phyloP scores from a whole-genome alignment of 1,284 basidiomycete species.

The Pterulicium gracile region DNA sequence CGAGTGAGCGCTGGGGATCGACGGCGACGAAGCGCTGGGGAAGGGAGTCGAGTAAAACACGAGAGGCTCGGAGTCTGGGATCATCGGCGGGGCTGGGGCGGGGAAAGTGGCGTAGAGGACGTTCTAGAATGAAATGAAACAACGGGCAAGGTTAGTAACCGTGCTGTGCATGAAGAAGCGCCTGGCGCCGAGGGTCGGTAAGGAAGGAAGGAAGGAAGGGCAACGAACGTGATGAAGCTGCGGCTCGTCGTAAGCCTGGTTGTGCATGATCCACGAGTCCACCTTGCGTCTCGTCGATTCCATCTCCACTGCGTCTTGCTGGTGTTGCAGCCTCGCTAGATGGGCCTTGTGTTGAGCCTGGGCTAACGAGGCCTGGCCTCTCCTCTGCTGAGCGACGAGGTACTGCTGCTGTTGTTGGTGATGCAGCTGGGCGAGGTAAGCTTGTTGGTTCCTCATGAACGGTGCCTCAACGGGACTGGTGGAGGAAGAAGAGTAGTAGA shows the following conservation, averaged over 20 bases:
- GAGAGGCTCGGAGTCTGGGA: not conserved
- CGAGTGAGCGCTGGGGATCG: too few relatives aligned
- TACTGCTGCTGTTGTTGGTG: not conserved
- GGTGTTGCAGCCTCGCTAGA: not conserved
- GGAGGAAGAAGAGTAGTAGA: not conserved
- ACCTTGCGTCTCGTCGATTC: not conserved
- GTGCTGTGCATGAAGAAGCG: too few relatives aligned
- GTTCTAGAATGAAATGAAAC: not conserved
- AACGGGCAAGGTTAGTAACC: too few relatives aligned
- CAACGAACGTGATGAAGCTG: not conserved
- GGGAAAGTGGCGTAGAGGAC: not conserved
- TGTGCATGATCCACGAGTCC: not conserved
- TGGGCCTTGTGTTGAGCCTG: not conserved
- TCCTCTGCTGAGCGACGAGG: not conserved
- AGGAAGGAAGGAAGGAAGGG: not conserved
- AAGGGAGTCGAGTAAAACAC: not conserved
- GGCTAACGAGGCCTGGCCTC: not conserved
- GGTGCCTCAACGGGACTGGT: not conserved
- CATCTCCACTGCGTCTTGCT: too few relatives aligned
- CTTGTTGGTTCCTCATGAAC: not conserved
- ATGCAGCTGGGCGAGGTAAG: not conserved
- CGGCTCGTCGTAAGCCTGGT: not conserved
- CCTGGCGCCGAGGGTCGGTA: too few relatives aligned
- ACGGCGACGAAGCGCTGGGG: not conserved
- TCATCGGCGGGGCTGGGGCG: not conserved